A percentile compares a stretch with the other conserved stretches of the same genome.
phyloP scores from a whole-genome alignment of 2,329 filamentous ascomycete species.

The Aspergillus sp. region DNA sequence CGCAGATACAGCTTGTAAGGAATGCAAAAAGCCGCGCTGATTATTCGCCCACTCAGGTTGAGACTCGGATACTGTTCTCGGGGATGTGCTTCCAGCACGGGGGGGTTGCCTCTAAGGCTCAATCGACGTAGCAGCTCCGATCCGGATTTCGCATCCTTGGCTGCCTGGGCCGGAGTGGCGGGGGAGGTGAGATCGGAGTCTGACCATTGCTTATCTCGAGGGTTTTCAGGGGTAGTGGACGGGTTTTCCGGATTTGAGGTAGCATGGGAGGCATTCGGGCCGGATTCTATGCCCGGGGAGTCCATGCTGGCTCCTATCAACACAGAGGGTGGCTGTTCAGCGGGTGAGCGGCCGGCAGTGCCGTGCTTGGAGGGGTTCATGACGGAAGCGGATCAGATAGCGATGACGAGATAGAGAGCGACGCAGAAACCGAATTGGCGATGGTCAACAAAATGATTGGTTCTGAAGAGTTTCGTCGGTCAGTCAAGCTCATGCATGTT shows the following conservation, averaged over 20 bases:
- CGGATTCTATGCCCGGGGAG: neutral
- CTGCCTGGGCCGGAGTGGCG: slow-evolving; percentile 42
- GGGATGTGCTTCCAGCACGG: slow-evolving; percentile 52
- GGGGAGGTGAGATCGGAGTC: slow-evolving; percentile 19
- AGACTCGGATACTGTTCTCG: slow-evolving; percentile 56
- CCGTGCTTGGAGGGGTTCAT: neutral
- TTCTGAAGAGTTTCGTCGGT: neutral
- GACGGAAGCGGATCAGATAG: slow-evolving; percentile 4
- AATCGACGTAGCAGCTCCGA: slow-evolving; percentile 55
- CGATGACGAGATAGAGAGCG: neutral
- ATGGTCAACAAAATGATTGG: neutral
- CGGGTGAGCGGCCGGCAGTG: neutral
- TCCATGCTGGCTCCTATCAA: neutral
- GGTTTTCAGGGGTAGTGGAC: neutral
- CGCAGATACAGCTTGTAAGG: slow-evolving; percentile 60
- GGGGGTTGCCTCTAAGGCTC: slow-evolving; percentile 44
- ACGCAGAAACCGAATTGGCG: neutral
- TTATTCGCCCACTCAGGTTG: slow-evolving; percentile 60
- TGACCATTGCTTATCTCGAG: slow-evolving; percentile 3
- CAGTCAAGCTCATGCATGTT: slow-evolving; percentile 9
- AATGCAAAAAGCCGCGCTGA: slow-evolving; percentile 64
- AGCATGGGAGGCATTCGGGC: neutral
- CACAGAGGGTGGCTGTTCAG: neutral
- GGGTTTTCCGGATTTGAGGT: neutral
- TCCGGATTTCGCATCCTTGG: slow-evolving; percentile 46